Evolutionary conservation across 441 rosid species (phyloP).

Genomic region (Adansonia grandidieri): DNA sequence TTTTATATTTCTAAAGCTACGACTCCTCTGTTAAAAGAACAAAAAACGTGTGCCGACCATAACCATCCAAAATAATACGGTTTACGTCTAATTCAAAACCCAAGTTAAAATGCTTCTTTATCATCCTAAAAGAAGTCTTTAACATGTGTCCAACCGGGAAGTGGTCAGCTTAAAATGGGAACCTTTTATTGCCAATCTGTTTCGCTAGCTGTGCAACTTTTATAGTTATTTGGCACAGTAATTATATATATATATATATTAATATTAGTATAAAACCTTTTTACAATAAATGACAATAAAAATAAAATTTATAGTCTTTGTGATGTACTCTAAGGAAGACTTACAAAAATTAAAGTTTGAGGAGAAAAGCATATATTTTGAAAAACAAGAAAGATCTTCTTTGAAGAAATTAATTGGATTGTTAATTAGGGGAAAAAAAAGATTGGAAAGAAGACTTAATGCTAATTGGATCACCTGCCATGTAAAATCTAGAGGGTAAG

Average conservation of each 20-base stretch:
- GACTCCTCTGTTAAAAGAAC: no score
- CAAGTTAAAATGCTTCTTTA: background rate
- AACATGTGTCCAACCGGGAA: slow-evolving; percentile 43
- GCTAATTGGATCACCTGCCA: background rate
- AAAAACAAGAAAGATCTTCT: background rate
- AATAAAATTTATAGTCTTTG: background rate
- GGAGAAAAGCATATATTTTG: background rate
- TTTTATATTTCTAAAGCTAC: no score
- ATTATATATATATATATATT: background rate
- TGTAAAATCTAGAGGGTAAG: background rate
- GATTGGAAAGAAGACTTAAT: background rate
- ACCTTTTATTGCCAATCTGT: slow-evolving; percentile 33
- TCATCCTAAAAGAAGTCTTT: slow-evolving; percentile 3
- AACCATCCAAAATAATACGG: slow-evolving; percentile 47
- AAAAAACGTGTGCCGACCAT: background rate
- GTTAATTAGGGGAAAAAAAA: background rate
- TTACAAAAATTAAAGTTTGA: no score
- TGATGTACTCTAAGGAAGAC: background rate
- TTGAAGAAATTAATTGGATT: background rate
- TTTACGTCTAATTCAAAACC: slow-evolving; percentile 50
- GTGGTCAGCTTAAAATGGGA: slow-evolving; percentile 44
- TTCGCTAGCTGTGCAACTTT: slow-evolving; percentile 19
- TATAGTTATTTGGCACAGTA: background rate
- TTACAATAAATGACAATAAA: background rate
- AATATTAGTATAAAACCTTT: background rate